Percentiles rank a stretch among this genome's conserved stretches.
phyloP scores from a whole-genome alignment of 805 yeast species.

The Suhomyces vadensis region DNA sequence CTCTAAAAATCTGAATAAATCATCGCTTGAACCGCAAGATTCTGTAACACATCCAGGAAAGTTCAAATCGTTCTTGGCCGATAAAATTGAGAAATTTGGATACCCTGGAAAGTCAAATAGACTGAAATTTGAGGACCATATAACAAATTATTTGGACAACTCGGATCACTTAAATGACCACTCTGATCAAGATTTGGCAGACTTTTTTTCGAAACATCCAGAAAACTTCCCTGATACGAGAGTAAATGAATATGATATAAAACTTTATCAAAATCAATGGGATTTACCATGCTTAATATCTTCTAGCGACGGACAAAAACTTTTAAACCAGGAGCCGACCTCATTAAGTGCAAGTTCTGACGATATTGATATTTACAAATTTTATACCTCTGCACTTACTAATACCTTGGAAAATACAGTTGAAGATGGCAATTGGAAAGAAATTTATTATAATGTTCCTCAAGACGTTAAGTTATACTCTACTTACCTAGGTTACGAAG shows the following conservation, averaged over 20 bases:
- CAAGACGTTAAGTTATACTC: constrained; percentile 23
- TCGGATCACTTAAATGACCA: neutral
- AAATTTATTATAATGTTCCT: constrained; percentile 9
- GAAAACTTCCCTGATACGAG: neutral
- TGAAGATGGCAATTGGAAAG: neutral
- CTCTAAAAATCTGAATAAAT: neutral
- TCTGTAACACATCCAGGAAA: constrained; percentile 8
- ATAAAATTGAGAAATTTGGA: constrained; percentile 26
- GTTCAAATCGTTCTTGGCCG: constrained; percentile 23
- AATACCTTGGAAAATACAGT: neutral
- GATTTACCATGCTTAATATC: neutral
- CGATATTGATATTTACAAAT: constrained; percentile 17
- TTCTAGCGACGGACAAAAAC: neutral
- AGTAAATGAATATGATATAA: constrained; percentile 5
- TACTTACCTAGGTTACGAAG: constrained; percentile 27
- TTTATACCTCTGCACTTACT: constrained; percentile 10
- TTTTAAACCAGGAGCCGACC: neutral
- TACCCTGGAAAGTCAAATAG: constrained; percentile 10
- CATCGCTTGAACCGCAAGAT: neutral
- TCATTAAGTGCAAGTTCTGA: constrained; percentile 1
- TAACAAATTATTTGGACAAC: neutral
- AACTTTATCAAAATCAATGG: constrained; percentile 9
- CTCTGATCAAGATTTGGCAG: constrained; percentile 1
- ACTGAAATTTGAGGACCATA: neutral
- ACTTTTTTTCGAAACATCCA: neutral